A percentile compares a stretch with the other conserved stretches of the same genome.
Conservation (phyloP, 805 yeast species). For the Candida michaelii region DNA sequence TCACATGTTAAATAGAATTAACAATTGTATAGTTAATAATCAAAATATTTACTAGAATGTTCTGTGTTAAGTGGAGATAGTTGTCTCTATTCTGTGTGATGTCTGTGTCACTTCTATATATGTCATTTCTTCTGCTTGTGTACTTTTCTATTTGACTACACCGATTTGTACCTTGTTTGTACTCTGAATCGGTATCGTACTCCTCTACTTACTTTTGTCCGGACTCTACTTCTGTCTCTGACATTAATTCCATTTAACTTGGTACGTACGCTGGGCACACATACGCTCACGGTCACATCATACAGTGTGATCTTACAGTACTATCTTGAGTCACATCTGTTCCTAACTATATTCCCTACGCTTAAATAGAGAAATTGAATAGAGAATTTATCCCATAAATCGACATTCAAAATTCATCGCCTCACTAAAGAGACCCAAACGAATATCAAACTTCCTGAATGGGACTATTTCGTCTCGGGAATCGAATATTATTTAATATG, state of each 20-base stretch:
- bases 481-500: slow-evolving; percentile 43
- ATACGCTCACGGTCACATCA: too few species aligned
- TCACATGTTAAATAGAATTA: slow-evolving; percentile 9
- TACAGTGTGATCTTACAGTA: too few species aligned
- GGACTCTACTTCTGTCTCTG: too few species aligned
- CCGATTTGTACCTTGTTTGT: too few species aligned
- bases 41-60: slow-evolving; percentile 1
- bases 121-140: background rate
- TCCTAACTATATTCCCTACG: background rate
- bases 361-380: background rate
- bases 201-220: too few species aligned
- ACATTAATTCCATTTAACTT: too few species aligned
- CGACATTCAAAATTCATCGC: slow-evolving; percentile 64
- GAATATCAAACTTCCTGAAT: slow-evolving; percentile 61
- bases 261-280: too few species aligned
- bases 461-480: slow-evolving; percentile 56
- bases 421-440: slow-evolving; percentile 50
- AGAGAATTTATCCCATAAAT: slow-evolving; percentile 42
- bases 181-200: too few species aligned
- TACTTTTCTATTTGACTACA: too few species aligned
- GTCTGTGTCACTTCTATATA: background rate
- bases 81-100: too few species aligned
- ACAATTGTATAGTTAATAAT: slow-evolving; percentile 5
- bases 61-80: too few species aligned
- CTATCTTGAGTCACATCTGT: too few species aligned